Base-by-base conservation (phyloP, 495 filamentous ascomycete genomes). In the Friedmanniomyces simplex region DNA sequence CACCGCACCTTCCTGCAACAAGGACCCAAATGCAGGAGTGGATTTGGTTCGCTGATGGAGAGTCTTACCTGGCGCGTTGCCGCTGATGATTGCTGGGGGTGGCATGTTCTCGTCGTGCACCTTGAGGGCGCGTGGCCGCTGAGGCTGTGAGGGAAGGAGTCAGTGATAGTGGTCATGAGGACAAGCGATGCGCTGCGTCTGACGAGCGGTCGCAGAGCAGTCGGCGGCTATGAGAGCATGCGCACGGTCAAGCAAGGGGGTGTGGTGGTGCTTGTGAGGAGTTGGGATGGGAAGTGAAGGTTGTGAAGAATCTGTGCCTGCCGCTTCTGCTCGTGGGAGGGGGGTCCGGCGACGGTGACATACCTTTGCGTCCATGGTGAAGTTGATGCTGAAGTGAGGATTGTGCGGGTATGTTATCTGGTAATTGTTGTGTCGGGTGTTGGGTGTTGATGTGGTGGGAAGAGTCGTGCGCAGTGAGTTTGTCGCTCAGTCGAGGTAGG, bases 1-100 rank as follows among this genome's bases (percentile, higher is more conserved):
- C 50, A 85, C 68, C 28, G 77, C 77, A 50, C 76, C 79, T 20
- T 74, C 77, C 47, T 79, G 73, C 59, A 74, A 54, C 54, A 82
- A 71, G 24, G 74, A 72, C 46, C 77, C 80, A 46, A 90, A 71
- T 45, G 83, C 85, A 21, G 86, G 78, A 10, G 81, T 84, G 0
- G 89, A 93, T 70, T 91, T 95, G 73, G 89, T 85, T 25, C 83
- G 84, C 64, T 91, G 84, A 62, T 89, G 87, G 55, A 86, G 70
- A 26, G 78, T 69, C 67, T 84, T 88, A 60, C 77, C 76, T 47
- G 74, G 59, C 16, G 73, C 55, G 22, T 72, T 63, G 30, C 54
- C 55, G 25, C 50, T 57, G 14, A 28, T 45, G 14, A 45, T 20
- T n/a, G 55, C 54, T 47, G 79, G 70, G 20, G 81, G 75, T 22